Evolutionary conservation across 2,329 filamentous ascomycete genomes (phyloP), one percentile per base, ranked within the genome.

Genomic region (Talaromyces verruculosus): DNA sequence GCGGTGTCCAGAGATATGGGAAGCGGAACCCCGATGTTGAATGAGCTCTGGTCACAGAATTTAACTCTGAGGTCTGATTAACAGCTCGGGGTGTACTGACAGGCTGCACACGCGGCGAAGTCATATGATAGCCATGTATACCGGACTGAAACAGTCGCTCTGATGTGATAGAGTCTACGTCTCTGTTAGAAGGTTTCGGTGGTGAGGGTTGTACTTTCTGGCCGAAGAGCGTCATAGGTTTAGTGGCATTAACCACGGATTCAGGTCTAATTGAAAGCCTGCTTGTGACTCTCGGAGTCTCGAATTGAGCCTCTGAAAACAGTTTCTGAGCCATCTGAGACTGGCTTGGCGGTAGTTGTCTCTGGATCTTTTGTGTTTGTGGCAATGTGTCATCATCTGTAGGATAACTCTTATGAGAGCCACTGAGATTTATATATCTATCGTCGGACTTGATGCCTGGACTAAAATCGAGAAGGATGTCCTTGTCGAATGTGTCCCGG

Each of bases 351-450:
- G 35, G 61, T 10, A 66, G 25, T 5, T 55, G 55, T 30, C 65
- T 63, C n/a, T 17, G 5, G 7, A 66, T 66, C 45, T 66, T 63
- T 6, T 66, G 51, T 3, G 53, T 61, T n/a, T 60, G 43, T 17
- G 65, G 61, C 45, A 66, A 43, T 11, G 57, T 39, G 28, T 66
- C 60, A 39, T 53, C 61, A 11, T 60, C 63, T 33, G 63, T 51
- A 11, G 33, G 53, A 55, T 61, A 37, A 6, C 51, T 63, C 30
- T 33, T 41, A 22, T 37, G 45, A 35, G 51, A 63, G 13, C 39
- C 58, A 10, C 49, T 53, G 22, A 51, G 13, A 39, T 63, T 45
- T 25, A 33, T 59, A 19, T 59, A 25, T 15, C 6, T 19, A 19
- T 63, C 61, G 22, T 53, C 43, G 15, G 47, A 25, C 4, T 37